Percentiles rank a stretch among this genome's conserved stretches.
These are phyloP conservation scores for Cicer bijugum DNA, from an alignment of 306 rosid genomes.

Conservation along the genomic window DNA sequence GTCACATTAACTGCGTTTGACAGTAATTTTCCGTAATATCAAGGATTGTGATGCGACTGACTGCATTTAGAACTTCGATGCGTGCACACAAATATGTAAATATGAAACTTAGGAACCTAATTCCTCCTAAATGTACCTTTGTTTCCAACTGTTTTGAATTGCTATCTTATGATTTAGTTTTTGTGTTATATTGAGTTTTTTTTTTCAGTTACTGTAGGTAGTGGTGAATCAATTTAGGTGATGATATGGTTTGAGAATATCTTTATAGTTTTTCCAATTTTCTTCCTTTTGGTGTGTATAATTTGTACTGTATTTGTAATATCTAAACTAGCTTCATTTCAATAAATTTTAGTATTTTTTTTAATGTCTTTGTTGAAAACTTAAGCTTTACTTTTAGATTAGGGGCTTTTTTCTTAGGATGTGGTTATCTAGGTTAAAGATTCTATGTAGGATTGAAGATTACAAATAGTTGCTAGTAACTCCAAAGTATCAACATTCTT, in stretches of 20 bases:
- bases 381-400: not conserved
- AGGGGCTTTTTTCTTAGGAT: not conserved
- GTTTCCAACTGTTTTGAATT: not conserved
- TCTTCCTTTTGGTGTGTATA: slow-evolving; percentile 8
- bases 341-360: slow-evolving; percentile 8
- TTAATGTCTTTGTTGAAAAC: not conserved
- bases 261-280: not conserved
- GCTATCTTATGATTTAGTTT: not conserved
- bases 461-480: slow-evolving; percentile 19
- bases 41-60: not conserved
- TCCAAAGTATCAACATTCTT: slow-evolving; percentile 24
- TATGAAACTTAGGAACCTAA: not conserved
- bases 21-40: not conserved
- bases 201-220: slow-evolving; percentile 19
- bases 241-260: slow-evolving; percentile 27
- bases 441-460: not conserved
- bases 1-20: not conserved
- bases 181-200: not conserved
- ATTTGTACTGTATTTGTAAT: not conserved
- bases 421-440: not conserved
- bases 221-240: not conserved
- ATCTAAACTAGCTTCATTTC: not conserved
- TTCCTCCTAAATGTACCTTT: not conserved
- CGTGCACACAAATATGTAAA: not conserved
- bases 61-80: no score